phyloP scores from a whole-genome alignment of 2,329 filamentous ascomycete genomes.

The Aureobasidium subglaciale region DNA sequence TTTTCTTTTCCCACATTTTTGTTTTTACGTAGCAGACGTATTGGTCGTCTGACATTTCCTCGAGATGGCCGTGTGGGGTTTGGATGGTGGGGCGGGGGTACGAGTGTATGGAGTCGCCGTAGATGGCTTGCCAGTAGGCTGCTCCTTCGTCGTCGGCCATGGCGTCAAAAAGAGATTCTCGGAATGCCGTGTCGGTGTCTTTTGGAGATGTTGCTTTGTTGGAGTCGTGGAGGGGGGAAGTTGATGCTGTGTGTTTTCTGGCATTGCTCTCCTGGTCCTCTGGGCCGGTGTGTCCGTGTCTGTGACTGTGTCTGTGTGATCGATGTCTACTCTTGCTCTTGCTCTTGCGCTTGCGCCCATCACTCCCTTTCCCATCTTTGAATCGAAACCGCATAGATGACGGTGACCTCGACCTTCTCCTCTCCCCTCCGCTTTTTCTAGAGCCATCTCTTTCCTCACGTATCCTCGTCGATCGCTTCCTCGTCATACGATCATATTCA shows the following conservation, averaged over 20 bases:
- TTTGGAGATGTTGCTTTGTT: no score
- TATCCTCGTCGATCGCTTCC: slow-evolving; percentile 14
- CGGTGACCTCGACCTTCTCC: neutral
- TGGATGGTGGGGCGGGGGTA: slow-evolving; percentile 62
- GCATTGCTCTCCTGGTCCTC: no score
- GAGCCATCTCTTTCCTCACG: neutral
- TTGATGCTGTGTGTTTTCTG: no score
- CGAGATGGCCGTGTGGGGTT: slow-evolving; percentile 52
- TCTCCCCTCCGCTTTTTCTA: neutral
- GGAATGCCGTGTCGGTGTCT: slow-evolving; percentile 70
- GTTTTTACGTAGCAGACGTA: slow-evolving; percentile 78
- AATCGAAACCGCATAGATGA: slow-evolving; percentile 12
- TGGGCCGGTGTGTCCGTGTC: neutral
- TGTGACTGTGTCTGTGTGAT: neutral
- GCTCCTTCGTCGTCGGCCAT: slow-evolving; percentile 96
- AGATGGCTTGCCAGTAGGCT: slow-evolving; percentile 91
- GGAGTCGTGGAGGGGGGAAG: no score
- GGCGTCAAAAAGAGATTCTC: slow-evolving; percentile 91
- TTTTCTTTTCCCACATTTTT: slow-evolving; percentile 93
- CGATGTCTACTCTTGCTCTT: slow-evolving; percentile 1
- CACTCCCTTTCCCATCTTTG: slow-evolving; percentile 8
- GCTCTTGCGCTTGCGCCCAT: neutral
- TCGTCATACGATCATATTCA: slow-evolving; percentile 15
- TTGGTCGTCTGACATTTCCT: slow-evolving; percentile 87
- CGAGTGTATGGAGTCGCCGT: slow-evolving; percentile 85